These are phyloP conservation scores for Esteya vermicola DNA, from an alignment of 2,329 filamentous ascomycete species.

Conservation along the genomic window DNA sequence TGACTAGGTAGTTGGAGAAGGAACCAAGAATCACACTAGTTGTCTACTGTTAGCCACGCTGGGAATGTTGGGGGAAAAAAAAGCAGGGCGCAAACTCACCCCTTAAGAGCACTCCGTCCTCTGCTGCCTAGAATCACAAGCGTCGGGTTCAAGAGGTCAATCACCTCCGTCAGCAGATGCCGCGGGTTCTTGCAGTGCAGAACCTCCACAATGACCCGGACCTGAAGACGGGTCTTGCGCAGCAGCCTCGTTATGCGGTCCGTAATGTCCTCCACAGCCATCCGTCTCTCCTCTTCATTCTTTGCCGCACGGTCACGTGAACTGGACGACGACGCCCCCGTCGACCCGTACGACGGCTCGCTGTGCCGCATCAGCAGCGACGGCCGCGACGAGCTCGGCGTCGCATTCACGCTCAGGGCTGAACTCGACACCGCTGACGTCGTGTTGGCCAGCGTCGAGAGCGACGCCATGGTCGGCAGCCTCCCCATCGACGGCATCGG, in stretches of 20 bases:
- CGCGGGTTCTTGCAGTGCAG: conserved; percentile 97
- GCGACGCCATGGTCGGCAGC: conserved; percentile 12
- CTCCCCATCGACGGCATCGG: conserved; percentile 28
- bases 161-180: conserved; percentile 92
- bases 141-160: conserved; percentile 82
- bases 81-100: conserved; percentile 44
- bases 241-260: conserved; percentile 73
- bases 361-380: conserved; percentile 23
- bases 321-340: conserved; percentile 11
- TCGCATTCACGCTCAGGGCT: conserved; percentile 13
- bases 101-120: conserved; percentile 83
- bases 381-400: conserved; percentile 17
- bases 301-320: too few relatives aligned
- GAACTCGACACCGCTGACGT: conserved; percentile 3
- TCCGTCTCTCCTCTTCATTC: conserved; percentile 64
- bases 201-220: conserved; percentile 86
- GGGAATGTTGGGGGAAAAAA: not conserved
- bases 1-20: conserved; percentile 94
- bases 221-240: conserved; percentile 82
- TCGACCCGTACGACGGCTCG: conserved; percentile 14
- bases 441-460: not conserved
- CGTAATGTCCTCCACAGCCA: conserved; percentile 72
- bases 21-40: conserved; percentile 79
- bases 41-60: not conserved
- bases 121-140: conserved; percentile 86